Conservation (phyloP, 2,329 filamentous ascomycete species). For the Colletotrichum sp. region DNA sequence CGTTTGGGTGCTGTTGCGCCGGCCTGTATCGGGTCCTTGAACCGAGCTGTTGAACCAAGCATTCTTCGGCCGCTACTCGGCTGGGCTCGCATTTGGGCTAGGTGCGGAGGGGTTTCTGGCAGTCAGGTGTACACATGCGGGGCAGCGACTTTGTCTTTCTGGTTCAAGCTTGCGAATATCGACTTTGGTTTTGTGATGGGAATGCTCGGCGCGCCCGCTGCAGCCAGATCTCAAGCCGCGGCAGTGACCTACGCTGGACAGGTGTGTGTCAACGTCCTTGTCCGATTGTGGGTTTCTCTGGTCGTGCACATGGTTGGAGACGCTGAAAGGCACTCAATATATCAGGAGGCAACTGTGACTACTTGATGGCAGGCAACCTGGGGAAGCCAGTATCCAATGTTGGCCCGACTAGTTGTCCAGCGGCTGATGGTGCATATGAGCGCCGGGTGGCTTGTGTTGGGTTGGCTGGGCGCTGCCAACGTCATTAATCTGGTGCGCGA, state of each 20-base stretch:
- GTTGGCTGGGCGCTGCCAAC: not conserved
- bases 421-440: not conserved
- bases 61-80: not conserved
- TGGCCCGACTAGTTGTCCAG: not conserved
- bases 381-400: not conserved
- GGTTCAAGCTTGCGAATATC: not conserved
- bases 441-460: not conserved
- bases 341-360: not conserved
- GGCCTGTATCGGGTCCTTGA: not conserved
- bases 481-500: not conserved
- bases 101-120: not conserved
- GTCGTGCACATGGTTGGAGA: not conserved
- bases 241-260: not conserved
- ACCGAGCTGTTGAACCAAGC: not conserved
- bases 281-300: not conserved
- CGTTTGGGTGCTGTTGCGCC: not conserved
- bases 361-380: not conserved
- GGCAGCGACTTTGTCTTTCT: not conserved
- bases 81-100: not conserved
- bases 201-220: not conserved
- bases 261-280: not conserved
- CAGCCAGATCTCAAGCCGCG: not conserved
- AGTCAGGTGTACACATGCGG: slow-evolving; percentile 13
- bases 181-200: not conserved
- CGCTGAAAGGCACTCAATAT: not conserved